Evolutionary conservation across 331 rosid species (phyloP), one percentile per base, ranked within the genome.

Genomic region (Phaseolus coccineus): DNA sequence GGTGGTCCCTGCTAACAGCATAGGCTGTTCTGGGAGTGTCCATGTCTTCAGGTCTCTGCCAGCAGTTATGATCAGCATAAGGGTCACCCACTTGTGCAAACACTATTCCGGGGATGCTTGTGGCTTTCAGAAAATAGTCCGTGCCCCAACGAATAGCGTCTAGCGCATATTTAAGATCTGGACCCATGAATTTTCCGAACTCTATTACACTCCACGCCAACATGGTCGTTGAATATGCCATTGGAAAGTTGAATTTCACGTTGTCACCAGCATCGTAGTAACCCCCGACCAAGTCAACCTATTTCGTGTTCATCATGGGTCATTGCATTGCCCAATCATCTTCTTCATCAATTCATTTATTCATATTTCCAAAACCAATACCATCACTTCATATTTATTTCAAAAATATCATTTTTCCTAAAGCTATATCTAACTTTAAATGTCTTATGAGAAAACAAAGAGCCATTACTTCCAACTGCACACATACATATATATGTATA

Each of bases 261-360:
- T 90, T 90, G 90, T 90, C 94, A 0, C 91, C 90, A 0, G 89
- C 94, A 16, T 90, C 91, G 16, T 86, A 88, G 87, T 88, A 88
- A 0, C 91, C 90, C 2, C 91, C 88, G 16, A 86, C 85, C 64
- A 88, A 48, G 70, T 88, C 94, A 57, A 86, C 82, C 93, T 87
- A 11, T 39, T 12, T 9, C 33, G 12, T 56, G 4, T 22, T 22
- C 14, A 2, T 24, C 7, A 6, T 8, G 46, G 7, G 5, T 33
- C 39, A 33, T 31, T 31, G 35, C 35, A 31, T 31, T 3, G 4
- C 35, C 4, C 3, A 31, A 31, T 31, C 35, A 31, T 35, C 39
- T 35, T 35, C 39, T 35, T 35, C 4, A 35, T 40, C 46, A 40
- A 8, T 40, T 40, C 2, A 40, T 40, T 40, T 40, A 40, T 40